Percentiles rank a stretch among this genome's conserved stretches.
Evolutionary conservation across 2,329 filamentous ascomycete genomes (phyloP).

Genomic region (Colletotrichum acutatum): DNA sequence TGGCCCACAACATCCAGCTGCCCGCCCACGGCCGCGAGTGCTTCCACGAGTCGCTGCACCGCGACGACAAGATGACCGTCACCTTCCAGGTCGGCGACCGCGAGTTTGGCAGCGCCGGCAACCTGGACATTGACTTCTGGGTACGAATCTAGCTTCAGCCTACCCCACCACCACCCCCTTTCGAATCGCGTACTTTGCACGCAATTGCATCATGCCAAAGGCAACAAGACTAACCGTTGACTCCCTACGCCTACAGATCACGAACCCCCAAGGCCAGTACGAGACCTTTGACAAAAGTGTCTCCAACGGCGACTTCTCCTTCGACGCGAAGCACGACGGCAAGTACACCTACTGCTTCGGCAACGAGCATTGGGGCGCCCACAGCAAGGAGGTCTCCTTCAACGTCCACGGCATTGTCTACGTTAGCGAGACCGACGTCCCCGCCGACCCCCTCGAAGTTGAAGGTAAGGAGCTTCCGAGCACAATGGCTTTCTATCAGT

Average conservation of each 20-base stretch:
- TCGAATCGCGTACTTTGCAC: background rate
- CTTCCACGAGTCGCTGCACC: conserved; percentile 93
- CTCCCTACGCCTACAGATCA: conserved; percentile 65
- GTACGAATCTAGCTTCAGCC: conserved; percentile 59
- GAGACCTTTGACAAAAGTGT: conserved; percentile 83
- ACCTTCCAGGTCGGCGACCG: conserved; percentile 98
- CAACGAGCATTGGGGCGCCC: conserved; percentile 97
- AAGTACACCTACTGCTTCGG: conserved; percentile 98
- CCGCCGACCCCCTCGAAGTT: conserved; percentile 87
- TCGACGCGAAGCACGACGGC: conserved; percentile 85
- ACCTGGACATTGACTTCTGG: conserved; percentile 98
- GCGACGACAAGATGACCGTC: conserved; percentile 97
- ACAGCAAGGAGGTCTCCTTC: conserved; percentile 98
- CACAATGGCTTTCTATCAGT: background rate
- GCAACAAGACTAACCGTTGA: conserved; percentile 34
- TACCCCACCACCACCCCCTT: background rate
- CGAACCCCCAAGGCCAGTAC: conserved; percentile 80
- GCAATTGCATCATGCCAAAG: background rate
- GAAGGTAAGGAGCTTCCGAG: conserved; percentile 71
- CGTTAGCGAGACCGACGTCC: conserved; percentile 86
- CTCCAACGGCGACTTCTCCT: conserved; percentile 93
- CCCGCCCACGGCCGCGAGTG: conserved; percentile 94
- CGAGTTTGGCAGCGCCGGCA: conserved; percentile 94
- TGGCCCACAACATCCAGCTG: conserved; percentile 96
- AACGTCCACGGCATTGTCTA: conserved; percentile 99